Conservation (phyloP, 805 yeast genomes). For the Geotrichum ghanense region DNA sequence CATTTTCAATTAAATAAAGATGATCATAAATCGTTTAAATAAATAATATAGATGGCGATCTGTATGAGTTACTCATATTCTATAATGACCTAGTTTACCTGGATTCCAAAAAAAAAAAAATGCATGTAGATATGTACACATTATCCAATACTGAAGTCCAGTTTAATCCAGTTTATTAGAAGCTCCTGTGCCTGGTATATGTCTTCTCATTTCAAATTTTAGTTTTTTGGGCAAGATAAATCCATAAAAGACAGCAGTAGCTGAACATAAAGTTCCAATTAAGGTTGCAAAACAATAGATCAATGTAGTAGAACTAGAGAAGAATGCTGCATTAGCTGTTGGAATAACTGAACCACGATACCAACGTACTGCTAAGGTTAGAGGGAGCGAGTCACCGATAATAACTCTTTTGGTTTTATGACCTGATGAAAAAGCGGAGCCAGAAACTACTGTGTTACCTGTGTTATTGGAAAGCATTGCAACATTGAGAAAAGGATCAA, state of each 20-base stretch:
- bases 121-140: no score
- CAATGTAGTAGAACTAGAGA: conserved; percentile 10
- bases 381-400: conserved; percentile 52
- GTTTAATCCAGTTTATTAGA: conserved; percentile 5
- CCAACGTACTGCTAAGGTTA: conserved; percentile 54
- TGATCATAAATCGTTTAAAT: no score
- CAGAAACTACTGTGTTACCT: conserved; percentile 37
- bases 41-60: no score
- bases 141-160: no score
- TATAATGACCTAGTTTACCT: no score
- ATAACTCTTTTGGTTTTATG: conserved; percentile 44
- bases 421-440: conserved; percentile 51
- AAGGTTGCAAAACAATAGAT: conserved; percentile 12
- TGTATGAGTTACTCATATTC: no score
- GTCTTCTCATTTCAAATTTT: conserved; percentile 9
- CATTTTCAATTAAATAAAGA: no score
- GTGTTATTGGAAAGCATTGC: conserved; percentile 30
- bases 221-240: conserved; percentile 16
- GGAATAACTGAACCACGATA: conserved; percentile 10
- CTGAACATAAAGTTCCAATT: conserved; percentile 11
- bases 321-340: conserved; percentile 5
- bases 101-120: no score
- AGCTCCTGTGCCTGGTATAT: conserved; percentile 16
- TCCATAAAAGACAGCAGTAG: conserved; percentile 12
- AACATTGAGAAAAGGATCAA: conserved; percentile 47